Conservation (phyloP, 768 basidiomycete species). For the Neoboletus brunneissimus region DNA sequence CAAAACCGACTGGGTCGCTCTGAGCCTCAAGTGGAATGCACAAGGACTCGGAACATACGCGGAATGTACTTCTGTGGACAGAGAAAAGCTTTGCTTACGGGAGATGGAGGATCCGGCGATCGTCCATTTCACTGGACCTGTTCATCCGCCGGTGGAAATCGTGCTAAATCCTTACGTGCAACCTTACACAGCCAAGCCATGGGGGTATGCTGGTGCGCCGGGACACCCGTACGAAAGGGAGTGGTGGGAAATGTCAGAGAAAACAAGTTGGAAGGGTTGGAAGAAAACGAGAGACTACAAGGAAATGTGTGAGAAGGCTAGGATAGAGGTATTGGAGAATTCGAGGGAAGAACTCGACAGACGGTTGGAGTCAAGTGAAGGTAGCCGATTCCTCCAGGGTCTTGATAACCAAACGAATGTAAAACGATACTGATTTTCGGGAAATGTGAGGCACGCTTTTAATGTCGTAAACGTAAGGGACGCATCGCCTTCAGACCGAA, state of each 20-base stretch:
- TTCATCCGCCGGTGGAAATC: constrained; percentile 43
- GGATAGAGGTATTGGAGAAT: constrained; percentile 2
- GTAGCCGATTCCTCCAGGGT: not conserved
- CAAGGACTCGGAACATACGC: constrained; percentile 58
- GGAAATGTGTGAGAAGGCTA: constrained; percentile 14
- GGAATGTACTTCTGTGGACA: constrained; percentile 31
- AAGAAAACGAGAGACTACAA: constrained; percentile 24
- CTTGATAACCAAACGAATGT: too few relatives aligned
- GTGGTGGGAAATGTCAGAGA: constrained; percentile 46
- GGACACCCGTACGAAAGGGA: constrained; percentile 46
- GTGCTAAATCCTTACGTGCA: constrained; percentile 53
- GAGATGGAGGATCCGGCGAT: constrained; percentile 43
- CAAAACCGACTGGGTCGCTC: constrained; percentile 38
- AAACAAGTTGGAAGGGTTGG: constrained; percentile 44
- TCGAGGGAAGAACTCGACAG: constrained; percentile 11
- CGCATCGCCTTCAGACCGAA: too few relatives aligned
- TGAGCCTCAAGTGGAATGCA: constrained; percentile 51
- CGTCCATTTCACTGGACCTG: constrained; percentile 59
- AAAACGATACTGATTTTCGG: too few relatives aligned
- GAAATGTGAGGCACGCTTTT: too few relatives aligned
- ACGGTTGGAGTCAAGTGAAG: not conserved
- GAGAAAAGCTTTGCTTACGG: constrained; percentile 32
- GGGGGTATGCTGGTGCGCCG: constrained; percentile 54
- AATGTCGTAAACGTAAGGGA: too few relatives aligned
- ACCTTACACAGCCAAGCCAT: constrained; percentile 53